Base-by-base conservation (phyloP, 176 grass and related monocot genomes). In the Carex myosuroides region DNA sequence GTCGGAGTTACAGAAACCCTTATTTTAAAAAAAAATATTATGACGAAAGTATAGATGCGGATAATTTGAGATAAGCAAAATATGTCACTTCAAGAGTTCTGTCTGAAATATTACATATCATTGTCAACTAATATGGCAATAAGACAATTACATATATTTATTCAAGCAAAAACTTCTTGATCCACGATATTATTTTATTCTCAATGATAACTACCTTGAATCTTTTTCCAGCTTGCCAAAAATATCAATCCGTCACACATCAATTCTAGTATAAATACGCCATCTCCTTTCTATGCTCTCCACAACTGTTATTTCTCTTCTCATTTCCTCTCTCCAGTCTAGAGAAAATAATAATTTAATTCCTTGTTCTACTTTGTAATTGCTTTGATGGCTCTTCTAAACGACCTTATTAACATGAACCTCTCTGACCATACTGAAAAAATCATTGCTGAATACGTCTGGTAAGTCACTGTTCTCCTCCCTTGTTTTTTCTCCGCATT, bases 361-460 rank as follows among this genome's bases (percentile, higher is more conserved):
- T 77, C 59, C 32, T 16, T 56, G 11, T 53, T n/a, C 10, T 32
- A 58, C 70, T 68, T 1, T 50, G 37, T 79, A 60, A 57, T 66
- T 63, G 65, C 9, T 35, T 18, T 79, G 80, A 92, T 92, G 90
- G 56, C 90, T 46, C 79, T 35, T 7, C 82, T 95, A 57, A 29
- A 57, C 0, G 79, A 91, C 3, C 88, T 95, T 46, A 7, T 95
- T 66, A 89, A 86, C 90, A 83, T 95, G 17, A 86, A 91, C 64
- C 90, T 95, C 5, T 82, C 90, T 0, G 87, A 74, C 72, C 37
- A 71, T 85, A 95, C 88, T 75, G 74, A 79, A 10, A 92, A 92
- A 84, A 87, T 95, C 82, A 92, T 95, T 84, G 93, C 88, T 70
- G 93, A 92, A 89, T 95, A 95, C 82, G 79, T 95, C 54, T 95